Evolutionary conservation across 2,329 filamentous ascomycete species (phyloP), one percentile per base, ranked within the genome.

Genomic region (Sphaerulina populicola): DNA sequence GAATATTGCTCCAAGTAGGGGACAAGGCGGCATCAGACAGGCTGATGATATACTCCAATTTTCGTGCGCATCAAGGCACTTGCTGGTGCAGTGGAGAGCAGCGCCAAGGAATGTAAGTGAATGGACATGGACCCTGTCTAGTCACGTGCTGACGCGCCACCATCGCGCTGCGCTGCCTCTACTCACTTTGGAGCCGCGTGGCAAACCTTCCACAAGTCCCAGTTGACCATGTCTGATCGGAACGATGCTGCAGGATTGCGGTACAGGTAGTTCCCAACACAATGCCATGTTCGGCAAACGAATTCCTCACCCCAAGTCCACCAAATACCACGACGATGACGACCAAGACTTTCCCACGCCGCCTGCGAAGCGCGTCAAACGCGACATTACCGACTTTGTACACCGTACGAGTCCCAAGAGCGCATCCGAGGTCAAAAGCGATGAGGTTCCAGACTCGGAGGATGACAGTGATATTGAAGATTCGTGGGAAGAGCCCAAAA

Each of bases 271-370:
- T 36, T 72, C 72, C 4, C 71, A 71, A 53, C 71, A 75, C 56
- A 75, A 74, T 62, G 67, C 68, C 36, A 76, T 76, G 72, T 67
- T 71, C 31, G 70, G 71, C n/a, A 62, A 64, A 41, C 67, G 66
- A 29, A 67, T 72, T 12, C 67, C 69, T 21, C 71, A 73, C 49
- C 67, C 71, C 2, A 70, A 71, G 59, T 72, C 72, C 8, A 73
- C 70, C 8, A 71, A 72, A 29, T 72, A 68, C 55, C 31, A 35
- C 6, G 64, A 72, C 51, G 63, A 68, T 31, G 57, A 61, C 12
- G 57, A 55, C 18, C 63, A 68, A 36, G 66, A 69, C 38, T 66
- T 64, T 47, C 51, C 53, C 11, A 62, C 63, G 42, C 68, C 68
- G 10, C 68, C 70, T 7, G 47, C 66, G 12, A 76, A 76, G 60